These are phyloP conservation scores for Halophytophthora batemanensis DNA, from an alignment of 352 stramenopile species.

Conservation along the genomic window DNA sequence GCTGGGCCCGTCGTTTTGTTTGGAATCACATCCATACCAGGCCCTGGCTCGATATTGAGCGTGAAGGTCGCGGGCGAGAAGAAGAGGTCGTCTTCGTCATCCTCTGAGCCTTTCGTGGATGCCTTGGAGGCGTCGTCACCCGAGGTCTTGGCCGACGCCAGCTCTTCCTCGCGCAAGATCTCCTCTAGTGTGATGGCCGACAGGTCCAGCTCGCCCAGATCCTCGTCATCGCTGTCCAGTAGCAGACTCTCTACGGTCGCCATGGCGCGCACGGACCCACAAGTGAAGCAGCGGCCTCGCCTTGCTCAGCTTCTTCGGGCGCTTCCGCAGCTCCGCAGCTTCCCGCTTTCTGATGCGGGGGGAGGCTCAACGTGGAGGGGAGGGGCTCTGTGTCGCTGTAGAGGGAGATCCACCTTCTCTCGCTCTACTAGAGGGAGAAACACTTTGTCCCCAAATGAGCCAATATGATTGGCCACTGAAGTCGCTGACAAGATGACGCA, in stretches of 20 bases:
- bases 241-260: conserved; percentile 55
- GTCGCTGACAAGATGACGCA: too few species aligned
- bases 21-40: conserved; percentile 65
- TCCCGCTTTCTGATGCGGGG: too few species aligned
- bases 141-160: conserved; percentile 26
- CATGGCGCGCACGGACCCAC: conserved; percentile 22
- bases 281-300: not conserved
- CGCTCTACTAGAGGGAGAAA: too few species aligned
- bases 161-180: conserved; percentile 68
- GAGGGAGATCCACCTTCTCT: too few species aligned
- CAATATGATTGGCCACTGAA: too few species aligned
- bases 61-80: conserved; percentile 74
- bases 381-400: too few species aligned
- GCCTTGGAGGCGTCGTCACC: conserved; percentile 13
- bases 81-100: conserved; percentile 58
- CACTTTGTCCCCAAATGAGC: too few species aligned
- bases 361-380: too few species aligned
- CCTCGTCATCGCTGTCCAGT: conserved; percentile 67
- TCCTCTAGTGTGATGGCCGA: conserved; percentile 67
- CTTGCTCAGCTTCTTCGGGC: too few species aligned
- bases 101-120: conserved; percentile 3
- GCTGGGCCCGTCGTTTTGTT: conserved; percentile 5
- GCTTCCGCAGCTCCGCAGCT: too few species aligned
- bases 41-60: conserved; percentile 51
- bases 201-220: conserved; percentile 62